Percentiles rank a stretch among this genome's conserved stretches.
Evolutionary conservation across 768 basidiomycete species (phyloP).

Genomic region (Chalciporus piperatus): DNA sequence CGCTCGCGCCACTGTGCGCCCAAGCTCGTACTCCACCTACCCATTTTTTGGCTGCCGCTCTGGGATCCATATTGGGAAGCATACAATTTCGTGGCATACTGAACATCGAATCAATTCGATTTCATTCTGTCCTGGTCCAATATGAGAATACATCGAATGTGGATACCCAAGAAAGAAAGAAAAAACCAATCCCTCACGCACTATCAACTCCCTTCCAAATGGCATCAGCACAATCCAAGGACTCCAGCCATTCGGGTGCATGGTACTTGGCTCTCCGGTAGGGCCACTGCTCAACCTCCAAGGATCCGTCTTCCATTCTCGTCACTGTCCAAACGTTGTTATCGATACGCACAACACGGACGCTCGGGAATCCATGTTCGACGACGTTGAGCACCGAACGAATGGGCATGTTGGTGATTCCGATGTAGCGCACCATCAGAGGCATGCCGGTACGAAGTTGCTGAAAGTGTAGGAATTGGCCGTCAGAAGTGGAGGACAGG

Average conservation of each 20-base stretch:
- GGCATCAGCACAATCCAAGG: conserved; percentile 61
- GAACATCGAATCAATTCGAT: too few species aligned
- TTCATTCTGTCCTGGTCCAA: too few species aligned
- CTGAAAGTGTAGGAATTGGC: conserved; percentile 29
- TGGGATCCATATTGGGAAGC: too few species aligned
- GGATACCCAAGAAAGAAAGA: too few species aligned
- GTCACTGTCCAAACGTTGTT: conserved; percentile 53
- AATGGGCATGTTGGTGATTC: conserved; percentile 48
- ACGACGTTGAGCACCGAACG: conserved; percentile 42
- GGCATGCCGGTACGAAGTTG: conserved; percentile 62
- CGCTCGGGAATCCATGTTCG: conserved; percentile 61
- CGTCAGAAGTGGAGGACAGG: neutral
- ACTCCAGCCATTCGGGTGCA: conserved; percentile 61
- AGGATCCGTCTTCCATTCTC: conserved; percentile 26
- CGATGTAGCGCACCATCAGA: conserved; percentile 50
- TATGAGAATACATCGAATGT: too few species aligned
- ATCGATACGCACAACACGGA: conserved; percentile 53
- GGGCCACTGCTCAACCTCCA: conserved; percentile 57
- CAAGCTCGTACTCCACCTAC: too few species aligned
- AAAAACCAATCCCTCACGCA: neutral
- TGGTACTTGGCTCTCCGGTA: conserved; percentile 50
- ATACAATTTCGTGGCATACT: too few species aligned
- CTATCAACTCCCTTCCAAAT: conserved; percentile 26
- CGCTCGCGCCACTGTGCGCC: too few species aligned
- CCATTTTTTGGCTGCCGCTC: too few species aligned